Base-by-base conservation (phyloP, 2,329 filamentous ascomycete genomes). In the Alternaria brassicae region DNA sequence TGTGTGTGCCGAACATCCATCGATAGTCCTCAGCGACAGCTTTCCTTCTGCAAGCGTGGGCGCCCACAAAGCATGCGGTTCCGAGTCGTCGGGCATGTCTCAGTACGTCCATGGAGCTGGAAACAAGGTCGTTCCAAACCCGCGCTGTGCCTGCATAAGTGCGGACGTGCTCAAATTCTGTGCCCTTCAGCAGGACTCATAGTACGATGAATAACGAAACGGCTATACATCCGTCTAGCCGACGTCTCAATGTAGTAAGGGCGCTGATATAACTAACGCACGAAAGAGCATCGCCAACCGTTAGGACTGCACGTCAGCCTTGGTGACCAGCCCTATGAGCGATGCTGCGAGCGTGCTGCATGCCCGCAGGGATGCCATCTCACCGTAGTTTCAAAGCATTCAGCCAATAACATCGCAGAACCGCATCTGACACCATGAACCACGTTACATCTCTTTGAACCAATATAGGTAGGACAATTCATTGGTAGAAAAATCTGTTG, bases 301-400 rank as follows among this genome's bases (percentile, higher is more conserved):
- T 47, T 45, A 28, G 32, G n/a, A 37, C 8, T 36, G 32, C 19
- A 55, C 58, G 61, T 69, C 53, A 68, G 63, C 60, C 58, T 53
- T 63, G 55, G 51, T 47, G 42, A 41, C 68, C 69, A 74, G 70
- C 70, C 70, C 64, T 73, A 72, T 62, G 53, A 50, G 53, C 56
- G 53, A 56, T 41, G 41, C 44, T 55, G 42, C 42, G 23, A 47
- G 42, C 40, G 36, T 52, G 50, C 47, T 64, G 58, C 58, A 49
- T 59, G 68, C 52, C 56, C 57, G 53, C 61, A 60, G 55, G 53
- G 40, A 17, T 58, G 51, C 54, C 49, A 66, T 67, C 69, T 73
- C 71, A 73, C 72, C 70, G 68, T 67, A 61, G 40, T 45, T 56
- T 56, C 23, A 19, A 12, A 17, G 40, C 37, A 12, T 39, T 10